phyloP scores from a whole-genome alignment of 2,329 filamentous ascomycete genomes.

The Mycosphaerella arachidis region DNA sequence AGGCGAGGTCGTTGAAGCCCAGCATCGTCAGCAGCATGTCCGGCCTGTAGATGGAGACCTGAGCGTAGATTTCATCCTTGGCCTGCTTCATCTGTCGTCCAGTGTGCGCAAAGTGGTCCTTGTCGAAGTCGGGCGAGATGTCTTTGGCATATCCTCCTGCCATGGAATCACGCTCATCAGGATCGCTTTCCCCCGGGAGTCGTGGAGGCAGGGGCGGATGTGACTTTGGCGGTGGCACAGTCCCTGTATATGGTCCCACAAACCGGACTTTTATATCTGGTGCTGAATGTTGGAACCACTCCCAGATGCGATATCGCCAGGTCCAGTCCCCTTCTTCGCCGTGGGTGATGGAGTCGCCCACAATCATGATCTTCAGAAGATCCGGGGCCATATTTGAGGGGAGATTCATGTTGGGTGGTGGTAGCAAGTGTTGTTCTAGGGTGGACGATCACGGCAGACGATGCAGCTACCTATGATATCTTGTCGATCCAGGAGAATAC shows the following conservation, averaged over 20 bases:
- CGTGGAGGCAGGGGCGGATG: constrained; percentile 13
- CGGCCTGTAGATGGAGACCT: constrained; percentile 30
- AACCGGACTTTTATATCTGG: constrained; percentile 30
- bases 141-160: constrained; percentile 33
- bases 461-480: background rate
- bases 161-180: constrained; percentile 5
- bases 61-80: constrained; percentile 26
- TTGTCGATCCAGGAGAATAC: background rate
- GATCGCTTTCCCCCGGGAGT: constrained; percentile 9
- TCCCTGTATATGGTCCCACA: constrained; percentile 22
- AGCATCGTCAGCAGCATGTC: constrained; percentile 29
- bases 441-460: background rate
- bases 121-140: constrained; percentile 26
- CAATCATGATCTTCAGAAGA: constrained; percentile 18
- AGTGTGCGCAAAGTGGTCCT: constrained; percentile 16
- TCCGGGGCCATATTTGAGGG: background rate
- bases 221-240: constrained; percentile 35
- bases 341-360: constrained; percentile 25
- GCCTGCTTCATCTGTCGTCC: constrained; percentile 35
- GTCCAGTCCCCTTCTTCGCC: constrained; percentile 39
- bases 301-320: constrained; percentile 42
- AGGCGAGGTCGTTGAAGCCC: constrained; percentile 26
- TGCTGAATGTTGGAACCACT: constrained; percentile 35
- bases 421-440: background rate
- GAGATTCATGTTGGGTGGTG: background rate